Evolutionary conservation across 2,329 filamentous ascomycete genomes (phyloP).

Genomic region (Penicillium sp.): DNA sequence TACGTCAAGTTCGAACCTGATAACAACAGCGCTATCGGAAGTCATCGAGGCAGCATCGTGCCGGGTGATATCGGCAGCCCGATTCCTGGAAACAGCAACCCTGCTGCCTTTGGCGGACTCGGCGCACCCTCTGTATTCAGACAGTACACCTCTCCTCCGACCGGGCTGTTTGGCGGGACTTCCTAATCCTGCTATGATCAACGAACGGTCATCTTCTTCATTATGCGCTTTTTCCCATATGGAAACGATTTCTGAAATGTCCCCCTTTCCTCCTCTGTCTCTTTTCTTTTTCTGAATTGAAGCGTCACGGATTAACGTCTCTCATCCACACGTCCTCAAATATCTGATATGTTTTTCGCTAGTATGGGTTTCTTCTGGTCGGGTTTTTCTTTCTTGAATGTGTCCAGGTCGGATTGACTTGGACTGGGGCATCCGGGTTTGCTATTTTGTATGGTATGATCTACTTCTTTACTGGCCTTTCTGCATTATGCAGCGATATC

Average conservation of each 20-base stretch:
- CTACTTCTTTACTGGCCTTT: constrained; percentile 24
- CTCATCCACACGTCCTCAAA: constrained; percentile 21
- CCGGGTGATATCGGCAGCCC: constrained; percentile 75
- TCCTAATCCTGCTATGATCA: constrained; percentile 18
- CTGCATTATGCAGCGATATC: constrained; percentile 41
- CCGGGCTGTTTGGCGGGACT: constrained; percentile 39
- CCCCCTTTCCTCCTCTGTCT: constrained; percentile 18
- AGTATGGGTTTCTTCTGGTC: constrained; percentile 21
- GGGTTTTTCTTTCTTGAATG: constrained; percentile 13
- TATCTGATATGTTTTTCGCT: constrained; percentile 18
- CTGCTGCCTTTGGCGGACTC: constrained; percentile 44
- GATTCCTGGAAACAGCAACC: constrained; percentile 50
- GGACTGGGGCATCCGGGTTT: constrained; percentile 27
- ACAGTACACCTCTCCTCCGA: constrained; percentile 43
- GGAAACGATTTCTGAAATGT: constrained; percentile 23
- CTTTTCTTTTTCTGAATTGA: constrained; percentile 21
- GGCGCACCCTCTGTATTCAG: constrained; percentile 39
- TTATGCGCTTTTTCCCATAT: constrained; percentile 8
- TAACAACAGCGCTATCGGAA: constrained; percentile 48
- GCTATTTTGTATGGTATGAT: constrained; percentile 33
- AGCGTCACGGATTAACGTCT: constrained; percentile 33
- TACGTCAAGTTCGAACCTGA: constrained; percentile 59
- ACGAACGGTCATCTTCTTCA: constrained; percentile 6
- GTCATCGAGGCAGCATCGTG: constrained; percentile 47
- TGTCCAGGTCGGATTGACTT: constrained; percentile 25